Evolutionary conservation across 176 grass and related monocot genomes (phyloP).

Genomic region (Carex myosuroides): DNA sequence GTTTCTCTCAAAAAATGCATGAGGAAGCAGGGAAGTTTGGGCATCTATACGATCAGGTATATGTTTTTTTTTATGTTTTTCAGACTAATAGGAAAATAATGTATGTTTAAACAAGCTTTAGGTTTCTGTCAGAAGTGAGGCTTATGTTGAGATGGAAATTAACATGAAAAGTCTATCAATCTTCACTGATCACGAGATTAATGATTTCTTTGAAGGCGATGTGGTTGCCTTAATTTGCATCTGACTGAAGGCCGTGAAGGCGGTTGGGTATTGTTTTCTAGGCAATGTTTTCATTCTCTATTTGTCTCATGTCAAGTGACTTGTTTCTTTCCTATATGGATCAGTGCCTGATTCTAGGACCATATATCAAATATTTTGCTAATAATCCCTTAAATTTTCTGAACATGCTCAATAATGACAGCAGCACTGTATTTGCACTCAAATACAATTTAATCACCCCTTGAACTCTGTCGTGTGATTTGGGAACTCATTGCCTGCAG

Average conservation of each 20-base stretch:
- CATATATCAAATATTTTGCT: too few relatives aligned
- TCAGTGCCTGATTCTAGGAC: background rate
- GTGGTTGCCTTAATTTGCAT: background rate
- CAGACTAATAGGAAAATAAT: background rate
- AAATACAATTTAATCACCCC: background rate
- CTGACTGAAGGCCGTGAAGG: background rate
- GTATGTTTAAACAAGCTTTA: background rate
- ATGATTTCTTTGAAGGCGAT: background rate
- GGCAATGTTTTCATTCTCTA: background rate
- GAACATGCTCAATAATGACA: too few relatives aligned
- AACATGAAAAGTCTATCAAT: background rate
- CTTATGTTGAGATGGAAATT: background rate
- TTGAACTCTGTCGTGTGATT: too few relatives aligned
- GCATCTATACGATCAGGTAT: background rate
- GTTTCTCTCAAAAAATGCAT: background rate
- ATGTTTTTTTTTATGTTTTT: background rate
- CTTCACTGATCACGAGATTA: background rate
- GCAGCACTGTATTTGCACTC: too few relatives aligned
- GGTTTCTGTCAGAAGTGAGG: background rate
- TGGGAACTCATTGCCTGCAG: too few relatives aligned
- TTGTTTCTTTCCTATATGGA: background rate
- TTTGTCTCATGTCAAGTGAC: background rate
- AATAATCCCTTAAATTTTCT: too few relatives aligned
- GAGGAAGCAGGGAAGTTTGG: background rate
- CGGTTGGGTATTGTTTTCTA: background rate